Percentiles rank a stretch among this genome's conserved stretches.
These are phyloP conservation scores for Ploettnerulaceae sp. DNA, from an alignment of 2,329 filamentous ascomycete genomes.

Conservation along the genomic window DNA sequence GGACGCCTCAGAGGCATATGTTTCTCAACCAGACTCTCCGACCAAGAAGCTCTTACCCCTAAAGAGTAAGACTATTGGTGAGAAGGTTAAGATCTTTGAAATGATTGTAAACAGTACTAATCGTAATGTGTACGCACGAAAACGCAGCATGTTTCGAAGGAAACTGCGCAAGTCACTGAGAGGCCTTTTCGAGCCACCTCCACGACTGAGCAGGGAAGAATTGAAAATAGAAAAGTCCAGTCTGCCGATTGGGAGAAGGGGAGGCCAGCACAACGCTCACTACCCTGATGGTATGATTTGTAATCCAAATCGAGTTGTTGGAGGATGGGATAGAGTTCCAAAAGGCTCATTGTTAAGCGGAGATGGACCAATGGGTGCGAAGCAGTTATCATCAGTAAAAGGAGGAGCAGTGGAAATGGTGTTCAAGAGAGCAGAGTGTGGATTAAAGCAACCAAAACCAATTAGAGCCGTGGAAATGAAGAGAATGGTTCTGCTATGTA, in stretches of 20 bases:
- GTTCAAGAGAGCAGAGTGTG: constrained; percentile 30
- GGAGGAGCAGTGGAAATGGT: constrained; percentile 22
- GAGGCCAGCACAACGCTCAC: too few relatives aligned
- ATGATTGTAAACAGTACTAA: background rate
- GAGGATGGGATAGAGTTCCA: constrained; percentile 14
- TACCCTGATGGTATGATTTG: background rate
- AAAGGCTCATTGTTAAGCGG: background rate
- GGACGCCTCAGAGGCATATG: background rate
- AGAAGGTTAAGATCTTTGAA: constrained; percentile 29
- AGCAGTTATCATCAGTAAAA: constrained; percentile 1
- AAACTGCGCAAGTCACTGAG: constrained; percentile 18
- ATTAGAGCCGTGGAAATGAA: constrained; percentile 29
- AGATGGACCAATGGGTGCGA: constrained; percentile 12
- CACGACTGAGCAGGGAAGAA: constrained; percentile 10
- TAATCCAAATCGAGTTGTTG: constrained; percentile 10
- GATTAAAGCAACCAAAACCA: constrained; percentile 29
- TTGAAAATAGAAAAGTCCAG: background rate
- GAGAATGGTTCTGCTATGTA: constrained; percentile 30
- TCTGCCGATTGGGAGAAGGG: background rate
- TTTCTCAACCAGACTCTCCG: background rate
- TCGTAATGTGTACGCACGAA: constrained; percentile 1
- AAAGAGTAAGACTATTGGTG: constrained; percentile 22
- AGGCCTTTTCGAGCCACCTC: constrained; percentile 19
- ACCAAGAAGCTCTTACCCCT: constrained; percentile 8
- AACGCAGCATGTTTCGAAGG: constrained; percentile 12